A percentile compares a stretch with the other conserved stretches of the same genome.
phyloP scores from a whole-genome alignment of 2,329 filamentous ascomycete species.

The Aspergillus fijiensis region DNA sequence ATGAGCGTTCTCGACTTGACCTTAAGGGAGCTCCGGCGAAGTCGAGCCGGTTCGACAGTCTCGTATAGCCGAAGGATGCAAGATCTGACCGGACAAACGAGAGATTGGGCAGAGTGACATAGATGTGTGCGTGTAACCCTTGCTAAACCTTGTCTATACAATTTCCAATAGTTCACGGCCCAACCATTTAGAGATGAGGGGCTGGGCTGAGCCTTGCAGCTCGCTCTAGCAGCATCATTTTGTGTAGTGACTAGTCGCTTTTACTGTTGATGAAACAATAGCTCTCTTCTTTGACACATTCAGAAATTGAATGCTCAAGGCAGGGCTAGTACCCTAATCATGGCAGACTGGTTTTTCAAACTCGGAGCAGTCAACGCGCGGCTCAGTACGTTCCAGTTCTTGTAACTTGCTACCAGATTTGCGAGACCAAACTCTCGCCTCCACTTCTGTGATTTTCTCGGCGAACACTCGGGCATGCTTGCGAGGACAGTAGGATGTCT shows the following conservation, averaged over 20 bases:
- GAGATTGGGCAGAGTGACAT: too few species aligned
- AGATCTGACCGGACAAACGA: background rate
- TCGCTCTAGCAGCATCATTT: too few species aligned
- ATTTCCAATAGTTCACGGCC: background rate
- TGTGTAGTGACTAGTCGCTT: too few species aligned
- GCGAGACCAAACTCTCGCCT: background rate
- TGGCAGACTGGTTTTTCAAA: background rate
- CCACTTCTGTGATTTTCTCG: slow-evolving; percentile 16
- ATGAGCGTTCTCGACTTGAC: background rate
- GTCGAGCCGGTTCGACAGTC: background rate
- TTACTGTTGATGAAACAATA: too few species aligned
- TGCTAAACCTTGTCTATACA: too few species aligned
- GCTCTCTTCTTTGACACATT: background rate
- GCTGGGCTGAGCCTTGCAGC: background rate
- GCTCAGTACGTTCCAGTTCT: background rate
- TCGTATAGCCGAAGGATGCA: background rate
- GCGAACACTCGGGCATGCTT: slow-evolving; percentile 12
- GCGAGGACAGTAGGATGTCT: background rate
- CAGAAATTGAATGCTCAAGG: background rate
- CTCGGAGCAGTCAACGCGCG: background rate
- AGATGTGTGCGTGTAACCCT: too few species aligned
- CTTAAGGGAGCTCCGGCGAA: background rate
- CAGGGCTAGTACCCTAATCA: background rate
- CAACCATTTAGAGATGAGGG: background rate
- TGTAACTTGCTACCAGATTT: background rate